A percentile compares a stretch with the other conserved stretches of the same genome.
These are phyloP conservation scores for Yamadazyma songkhlaensis DNA, from an alignment of 1,139 yeast species.

Conservation along the genomic window DNA sequence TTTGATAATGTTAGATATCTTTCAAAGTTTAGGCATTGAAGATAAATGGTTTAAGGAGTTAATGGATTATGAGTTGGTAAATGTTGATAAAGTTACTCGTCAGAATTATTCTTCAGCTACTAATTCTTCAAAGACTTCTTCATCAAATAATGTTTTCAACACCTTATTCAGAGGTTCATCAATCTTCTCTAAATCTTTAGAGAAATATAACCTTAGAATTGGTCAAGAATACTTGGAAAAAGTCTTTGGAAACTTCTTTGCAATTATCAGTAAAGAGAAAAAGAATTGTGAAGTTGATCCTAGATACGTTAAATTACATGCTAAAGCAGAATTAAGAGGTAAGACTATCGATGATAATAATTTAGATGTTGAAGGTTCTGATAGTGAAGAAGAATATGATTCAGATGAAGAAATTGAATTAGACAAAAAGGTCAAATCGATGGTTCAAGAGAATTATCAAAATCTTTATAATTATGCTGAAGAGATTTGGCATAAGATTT, in stretches of 20 bases:
- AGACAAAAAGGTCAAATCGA: conserved; percentile 24
- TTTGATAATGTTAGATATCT: conserved; percentile 57
- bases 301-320: conserved; percentile 43
- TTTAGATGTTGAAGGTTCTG: conserved; percentile 21
- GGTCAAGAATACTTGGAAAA: conserved; percentile 79
- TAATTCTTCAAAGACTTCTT: conserved; percentile 7
- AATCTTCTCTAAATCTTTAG: conserved; percentile 75
- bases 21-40: conserved; percentile 61
- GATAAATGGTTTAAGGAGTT: conserved; percentile 67
- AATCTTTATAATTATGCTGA: conserved; percentile 56
- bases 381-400: conserved; percentile 24
- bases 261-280: conserved; percentile 48
- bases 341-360: conserved; percentile 19
- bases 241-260: conserved; percentile 68
- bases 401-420: conserved; percentile 32
- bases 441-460: conserved; percentile 49
- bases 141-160: conserved; percentile 53
- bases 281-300: conserved; percentile 78
- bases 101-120: conserved; percentile 30
- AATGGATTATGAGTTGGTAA: conserved; percentile 60
- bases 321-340: conserved; percentile 31
- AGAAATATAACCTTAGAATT: conserved; percentile 68
- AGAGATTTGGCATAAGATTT: conserved; percentile 71
- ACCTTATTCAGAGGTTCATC: conserved; percentile 86
- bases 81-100: conserved; percentile 45